Evolutionary conservation across 2,329 filamentous ascomycete species (phyloP).

Genomic region (Periglandula ipomoeae): DNA sequence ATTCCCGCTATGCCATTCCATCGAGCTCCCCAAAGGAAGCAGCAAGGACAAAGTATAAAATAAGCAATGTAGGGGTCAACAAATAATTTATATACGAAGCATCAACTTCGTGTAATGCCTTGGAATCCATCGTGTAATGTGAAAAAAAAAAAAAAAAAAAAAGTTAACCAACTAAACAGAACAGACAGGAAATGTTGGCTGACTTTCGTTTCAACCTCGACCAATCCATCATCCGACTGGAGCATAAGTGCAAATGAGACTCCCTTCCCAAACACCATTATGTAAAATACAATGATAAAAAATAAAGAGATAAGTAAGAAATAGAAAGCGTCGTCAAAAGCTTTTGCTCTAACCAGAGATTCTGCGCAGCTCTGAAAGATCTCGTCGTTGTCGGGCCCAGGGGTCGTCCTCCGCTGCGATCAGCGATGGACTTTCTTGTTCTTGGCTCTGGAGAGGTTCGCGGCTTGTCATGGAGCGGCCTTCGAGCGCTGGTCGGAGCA

Average conservation of each 20-base stretch:
- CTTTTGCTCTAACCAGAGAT: slow-evolving; percentile 23
- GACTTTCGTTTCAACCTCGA: too few species aligned
- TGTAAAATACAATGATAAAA: slow-evolving; percentile 14
- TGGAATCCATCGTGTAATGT: not conserved
- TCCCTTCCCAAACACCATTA: slow-evolving; percentile 10
- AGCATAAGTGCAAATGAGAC: not conserved
- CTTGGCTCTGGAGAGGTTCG: slow-evolving; percentile 44
- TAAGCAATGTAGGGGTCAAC: too few species aligned
- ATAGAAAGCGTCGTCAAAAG: slow-evolving; percentile 1
- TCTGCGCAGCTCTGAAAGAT: slow-evolving; percentile 29
- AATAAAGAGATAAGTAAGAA: slow-evolving; percentile 4
- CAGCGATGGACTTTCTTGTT: slow-evolving; percentile 53
- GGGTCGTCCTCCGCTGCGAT: slow-evolving; percentile 38
- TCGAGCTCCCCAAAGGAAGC: too few species aligned
- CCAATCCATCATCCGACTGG: not conserved
- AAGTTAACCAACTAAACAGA: too few species aligned
- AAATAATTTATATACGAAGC: too few species aligned
- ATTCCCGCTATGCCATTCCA: too few species aligned
- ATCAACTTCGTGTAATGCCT: not conserved
- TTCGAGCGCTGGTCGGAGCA: slow-evolving; percentile 36
- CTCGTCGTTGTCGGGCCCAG: slow-evolving; percentile 40
- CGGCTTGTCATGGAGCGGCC: slow-evolving; percentile 61
- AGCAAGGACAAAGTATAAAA: too few species aligned
- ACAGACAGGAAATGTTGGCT: too few species aligned
- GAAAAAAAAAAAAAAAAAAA: too few species aligned